A percentile compares a stretch with the other conserved stretches of the same genome.
Conservation (phyloP, 1,284 basidiomycete genomes). For the Kalmanozyma brasiliensis region DNA sequence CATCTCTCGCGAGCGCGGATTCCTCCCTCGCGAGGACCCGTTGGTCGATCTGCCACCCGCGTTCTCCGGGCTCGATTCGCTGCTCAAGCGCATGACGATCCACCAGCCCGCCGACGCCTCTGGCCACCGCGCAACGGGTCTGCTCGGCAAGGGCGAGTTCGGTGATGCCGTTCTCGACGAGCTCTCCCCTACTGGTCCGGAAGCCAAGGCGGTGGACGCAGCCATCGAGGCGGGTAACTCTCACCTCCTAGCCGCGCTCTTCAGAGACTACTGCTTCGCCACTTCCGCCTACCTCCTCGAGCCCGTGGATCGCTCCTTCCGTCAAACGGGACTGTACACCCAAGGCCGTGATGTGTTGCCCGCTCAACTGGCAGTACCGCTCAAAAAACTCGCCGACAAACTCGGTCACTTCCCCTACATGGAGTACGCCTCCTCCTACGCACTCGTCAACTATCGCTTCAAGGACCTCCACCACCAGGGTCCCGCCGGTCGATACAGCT, state of each 20-base stretch:
- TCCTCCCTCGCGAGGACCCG: conserved; percentile 58
- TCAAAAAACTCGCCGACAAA: conserved; percentile 58
- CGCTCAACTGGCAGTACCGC: conserved; percentile 52
- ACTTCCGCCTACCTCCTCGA: conserved; percentile 64
- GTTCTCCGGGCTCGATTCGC: conserved; percentile 50
- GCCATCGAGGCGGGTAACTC: conserved; percentile 45
- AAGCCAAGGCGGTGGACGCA: conserved; percentile 43
- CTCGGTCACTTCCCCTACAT: conserved; percentile 62
- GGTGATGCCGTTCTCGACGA: conserved; percentile 59
- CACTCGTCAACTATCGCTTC: conserved; percentile 57
- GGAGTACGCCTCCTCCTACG: conserved; percentile 62
- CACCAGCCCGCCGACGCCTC: conserved; percentile 49
- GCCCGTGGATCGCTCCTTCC: conserved; percentile 56
- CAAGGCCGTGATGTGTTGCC: conserved; percentile 54
- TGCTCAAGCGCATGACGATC: conserved; percentile 65
- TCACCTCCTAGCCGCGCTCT: conserved; percentile 62
- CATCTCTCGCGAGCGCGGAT: conserved; percentile 52
- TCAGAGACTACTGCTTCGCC: conserved; percentile 63
- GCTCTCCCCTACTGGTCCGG: conserved; percentile 36
- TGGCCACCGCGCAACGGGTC: conserved; percentile 49
- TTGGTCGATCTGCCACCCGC: conserved; percentile 44
- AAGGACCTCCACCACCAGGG: conserved; percentile 38
- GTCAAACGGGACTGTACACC: conserved; percentile 56
- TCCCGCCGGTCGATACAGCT: conserved; percentile 46
- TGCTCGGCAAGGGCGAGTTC: conserved; percentile 61